Base-by-base conservation (phyloP, 176 grass and related monocot genomes). In the Rhynchospora breviuscula region DNA sequence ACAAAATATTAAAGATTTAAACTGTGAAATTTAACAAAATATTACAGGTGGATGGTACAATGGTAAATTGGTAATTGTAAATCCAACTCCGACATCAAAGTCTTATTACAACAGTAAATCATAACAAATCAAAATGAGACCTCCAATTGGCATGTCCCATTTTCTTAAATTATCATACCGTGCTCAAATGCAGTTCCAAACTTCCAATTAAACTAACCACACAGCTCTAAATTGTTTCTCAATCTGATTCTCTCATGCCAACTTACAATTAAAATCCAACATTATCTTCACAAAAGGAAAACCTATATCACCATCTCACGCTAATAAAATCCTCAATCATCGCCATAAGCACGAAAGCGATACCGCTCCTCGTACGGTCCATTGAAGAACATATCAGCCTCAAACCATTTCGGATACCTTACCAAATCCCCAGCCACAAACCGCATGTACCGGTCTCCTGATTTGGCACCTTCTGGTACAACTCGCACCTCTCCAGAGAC, bases 331-430 rank as follows among this genome's bases (percentile, higher is more conserved):
- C 17, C 22, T 88, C 87, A 84, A 84, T 98, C 89, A 81, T 98
- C 92, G 5, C 90, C 90, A 12, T 94, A 94, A 19, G 92, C 92
- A 72, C 91, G 92, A 84, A 98, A 98, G 0, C 87, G 84, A 67
- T 98, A 98, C 48, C 89, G 89, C 90, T 98, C 95, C 86, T 93
- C 95, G 78, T 98, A 98, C 0, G 92, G 90, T 9, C 92, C 95
- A 43, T 98, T 82, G 81, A 98, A 98, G 87, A 92, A 90, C 81
- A 98, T 90, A 79, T 94, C 92, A 43, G 95, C 95, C 84, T 98
- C 95, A 23, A 98, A 59, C 92, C 92, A 98, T 80, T 92, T 94
- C 43, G 92, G 95, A 75, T 98, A 98, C 57, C 92, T 70, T 10
- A 98, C 92, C 23, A 98, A 83, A 79, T 98, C 95, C 18, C 95